Conservation (phyloP, 352 stramenopile species). For the Thraustotheca clavata region DNA sequence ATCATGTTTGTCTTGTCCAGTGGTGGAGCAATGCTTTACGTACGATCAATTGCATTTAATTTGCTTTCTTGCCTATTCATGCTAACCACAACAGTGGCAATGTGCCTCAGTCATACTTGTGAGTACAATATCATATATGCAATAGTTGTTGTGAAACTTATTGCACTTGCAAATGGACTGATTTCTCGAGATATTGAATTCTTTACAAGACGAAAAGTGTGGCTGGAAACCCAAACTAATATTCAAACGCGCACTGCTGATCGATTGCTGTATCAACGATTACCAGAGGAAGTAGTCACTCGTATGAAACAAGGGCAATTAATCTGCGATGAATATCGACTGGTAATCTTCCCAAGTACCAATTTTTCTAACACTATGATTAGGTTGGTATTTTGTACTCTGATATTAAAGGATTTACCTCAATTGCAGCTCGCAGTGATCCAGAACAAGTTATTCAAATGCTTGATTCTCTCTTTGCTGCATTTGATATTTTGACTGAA, state of each 20-base stretch:
- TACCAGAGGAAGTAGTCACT: conserved; percentile 74
- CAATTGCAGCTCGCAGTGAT: conserved; percentile 72
- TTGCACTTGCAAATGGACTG: conserved; percentile 63
- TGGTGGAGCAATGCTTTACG: not conserved
- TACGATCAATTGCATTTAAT: not conserved
- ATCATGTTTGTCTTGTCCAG: conserved; percentile 13
- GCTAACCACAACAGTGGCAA: not conserved
- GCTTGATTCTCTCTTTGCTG: conserved; percentile 82
- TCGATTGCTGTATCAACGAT: conserved; percentile 76
- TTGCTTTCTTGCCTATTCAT: not conserved
- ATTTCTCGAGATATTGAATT: conserved; percentile 68
- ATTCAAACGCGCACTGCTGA: conserved; percentile 78
- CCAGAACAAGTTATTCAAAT: conserved; percentile 86
- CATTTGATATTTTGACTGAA: conserved; percentile 87
- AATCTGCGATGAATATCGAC: conserved; percentile 66
- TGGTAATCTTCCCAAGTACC: not conserved
- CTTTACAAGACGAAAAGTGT: conserved; percentile 74
- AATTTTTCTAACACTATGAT: conserved; percentile 9
- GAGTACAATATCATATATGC: conserved; percentile 35
- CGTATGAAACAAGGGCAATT: conserved; percentile 74
- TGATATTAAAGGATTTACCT: conserved; percentile 89
- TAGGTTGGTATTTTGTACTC: conserved; percentile 86
- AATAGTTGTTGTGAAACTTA: conserved; percentile 69
- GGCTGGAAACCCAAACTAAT: conserved; percentile 75
- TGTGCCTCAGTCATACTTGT: not conserved